Base-by-base conservation (phyloP, 768 basidiomycete species). In the Suillus tomentosus region DNA sequence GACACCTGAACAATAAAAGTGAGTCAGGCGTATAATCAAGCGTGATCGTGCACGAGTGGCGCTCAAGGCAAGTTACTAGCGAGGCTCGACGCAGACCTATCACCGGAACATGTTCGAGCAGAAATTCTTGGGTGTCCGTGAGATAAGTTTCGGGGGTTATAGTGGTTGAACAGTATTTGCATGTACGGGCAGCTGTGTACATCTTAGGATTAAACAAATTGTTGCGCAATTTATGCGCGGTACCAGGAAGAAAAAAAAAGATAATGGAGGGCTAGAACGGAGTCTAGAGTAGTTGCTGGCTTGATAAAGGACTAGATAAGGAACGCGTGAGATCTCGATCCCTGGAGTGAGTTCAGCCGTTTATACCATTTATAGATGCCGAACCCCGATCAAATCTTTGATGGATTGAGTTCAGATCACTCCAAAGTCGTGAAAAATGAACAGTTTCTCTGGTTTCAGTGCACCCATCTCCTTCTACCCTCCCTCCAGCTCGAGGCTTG, bases 281-380 rank as follows among this genome's bases (percentile, higher is more conserved):
- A 27, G 34, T 53, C 51, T 31, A 53, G 51, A 53, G 50, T 8
- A 51, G 3, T 2, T 42, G 42, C 14, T 37, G 13, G 36, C 36
- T 36, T n/a, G 54, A 55, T 56, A 56, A 37, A 22, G 54, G 54
- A 55, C 34, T 37, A 17, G 68, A 70, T 70, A 67, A 72, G 69
- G 56, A 62, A 72, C 68, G 5, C 47, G 61, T 59, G 62, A 61
- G 67, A 72, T 72, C 69, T 66, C 60, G 61, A 53, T 54, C 17
- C 39, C 68, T 48, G 47, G 48, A 63, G 40, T 62, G 62, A 67
- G 65, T 70, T 66, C 65, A 62, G 67, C 72, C n/a, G 43, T 36
- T n/a, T 60, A 36, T 22, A 36, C 57, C 31, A 45, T 11, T 70
- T 61, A 19, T 3, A 56, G 55, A 62, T 55, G 34, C 24, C 34